These are phyloP conservation scores for Omphalotus guepiniiformis DNA, from an alignment of 768 basidiomycete species.

Conservation along the genomic window DNA sequence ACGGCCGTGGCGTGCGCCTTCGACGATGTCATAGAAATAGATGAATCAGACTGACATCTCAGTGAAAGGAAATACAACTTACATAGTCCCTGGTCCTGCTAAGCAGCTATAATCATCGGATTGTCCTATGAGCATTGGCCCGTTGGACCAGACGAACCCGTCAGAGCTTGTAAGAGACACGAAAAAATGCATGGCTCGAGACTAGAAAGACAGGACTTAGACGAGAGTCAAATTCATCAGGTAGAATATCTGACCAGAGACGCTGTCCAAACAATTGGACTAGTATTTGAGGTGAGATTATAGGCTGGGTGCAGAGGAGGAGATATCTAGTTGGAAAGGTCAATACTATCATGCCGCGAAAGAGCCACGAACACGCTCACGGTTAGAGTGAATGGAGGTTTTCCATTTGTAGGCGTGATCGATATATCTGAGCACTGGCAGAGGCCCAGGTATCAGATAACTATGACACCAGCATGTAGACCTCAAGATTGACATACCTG, in stretches of 20 bases:
- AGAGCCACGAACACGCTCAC: conserved; percentile 22
- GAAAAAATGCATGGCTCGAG: conserved; percentile 46
- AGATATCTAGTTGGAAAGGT: conserved; percentile 30
- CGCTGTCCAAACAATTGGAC: conserved; percentile 36
- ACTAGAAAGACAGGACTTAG: conserved; percentile 19
- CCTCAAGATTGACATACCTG: conserved; percentile 27
- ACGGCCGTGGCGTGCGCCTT: conserved; percentile 14
- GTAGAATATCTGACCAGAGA: conserved; percentile 26
- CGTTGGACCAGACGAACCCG: conserved; percentile 44
- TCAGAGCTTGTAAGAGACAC: conserved; percentile 41
- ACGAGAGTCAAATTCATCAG: neutral
- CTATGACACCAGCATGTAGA: neutral
- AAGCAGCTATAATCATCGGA: conserved; percentile 36
- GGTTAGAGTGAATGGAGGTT: conserved; percentile 44
- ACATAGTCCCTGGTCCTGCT: conserved; percentile 33
- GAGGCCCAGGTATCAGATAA: neutral
- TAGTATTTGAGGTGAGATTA: conserved; percentile 41
- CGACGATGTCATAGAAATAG: conserved; percentile 6
- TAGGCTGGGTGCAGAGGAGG: conserved; percentile 48
- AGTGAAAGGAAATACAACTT: conserved; percentile 5
- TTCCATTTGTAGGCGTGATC: conserved; percentile 38
- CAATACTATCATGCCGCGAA: neutral
- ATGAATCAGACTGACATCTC: neutral
- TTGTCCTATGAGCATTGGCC: conserved; percentile 45
- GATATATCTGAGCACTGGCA: conserved; percentile 45